Base-by-base conservation (phyloP, 2,329 filamentous ascomycete species). In the Orbilia brochopaga region DNA sequence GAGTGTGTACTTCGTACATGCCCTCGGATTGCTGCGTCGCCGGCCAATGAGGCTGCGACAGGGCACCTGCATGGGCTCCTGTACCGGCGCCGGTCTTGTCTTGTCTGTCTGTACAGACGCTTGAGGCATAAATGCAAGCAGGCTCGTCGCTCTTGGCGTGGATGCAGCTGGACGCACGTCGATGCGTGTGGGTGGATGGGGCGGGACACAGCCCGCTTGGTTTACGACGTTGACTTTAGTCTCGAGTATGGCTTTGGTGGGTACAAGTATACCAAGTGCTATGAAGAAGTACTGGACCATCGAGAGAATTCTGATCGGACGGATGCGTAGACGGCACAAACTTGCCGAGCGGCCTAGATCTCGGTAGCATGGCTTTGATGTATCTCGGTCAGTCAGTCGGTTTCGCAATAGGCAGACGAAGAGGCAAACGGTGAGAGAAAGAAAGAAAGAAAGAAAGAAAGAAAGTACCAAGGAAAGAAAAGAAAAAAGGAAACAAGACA, bases 201-300 rank as follows among this genome's bases (percentile, higher is more conserved):
- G 44, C 44, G 44, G 44, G 19, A 48, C 44, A 48, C 44, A 48
- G 44, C 44, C 44, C 44, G 44, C n/a, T 17, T 48, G 44, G 19
- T 8, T 48, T 48, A 48, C 44, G 44, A 48, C 44, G 44, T 19
- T 48, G 19, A 48, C 8, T 23, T 19, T 48, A 4, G 27, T 3
- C 27, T 32, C 27, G 4, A 32, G 8, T 8, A 32, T 32, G 27
- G 27, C 27, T 8, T 3, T 32, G 27, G 27, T n/a, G n/a, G n/a
- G n/a, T n/a, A n/a, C n/a, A n/a, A n/a, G n/a, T n/a, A n/a, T n/a
- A n/a, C n/a, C n/a, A n/a, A n/a, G n/a, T n/a, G n/a, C n/a, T n/a
- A n/a, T n/a, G n/a, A n/a, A n/a, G n/a, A n/a, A n/a, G n/a, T n/a
- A n/a, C n/a, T n/a, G n/a, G n/a, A n/a, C n/a, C n/a, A n/a, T n/a